Base-by-base conservation (phyloP, 2,329 filamentous ascomycete species). In the Colletotrichum sublineola region DNA sequence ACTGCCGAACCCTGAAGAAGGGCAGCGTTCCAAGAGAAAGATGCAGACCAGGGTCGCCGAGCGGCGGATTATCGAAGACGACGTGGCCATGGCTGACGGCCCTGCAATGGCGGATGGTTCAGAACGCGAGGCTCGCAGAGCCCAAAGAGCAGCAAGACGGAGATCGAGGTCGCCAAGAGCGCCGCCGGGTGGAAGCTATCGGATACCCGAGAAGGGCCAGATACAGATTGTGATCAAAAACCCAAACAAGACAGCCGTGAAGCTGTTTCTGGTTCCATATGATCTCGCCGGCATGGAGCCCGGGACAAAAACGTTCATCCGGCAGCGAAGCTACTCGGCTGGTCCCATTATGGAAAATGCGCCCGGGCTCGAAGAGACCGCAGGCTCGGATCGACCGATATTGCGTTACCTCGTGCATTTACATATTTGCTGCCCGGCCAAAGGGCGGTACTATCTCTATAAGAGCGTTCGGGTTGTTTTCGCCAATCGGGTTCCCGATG, bases 171-270 rank as follows among this genome's bases (percentile, higher is more conserved):
- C 80, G 1, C 78, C 78, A 12, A 81, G 78, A 81, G 90, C 92
- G 20, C 94, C 95, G 0, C 93, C 94, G 0, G 94, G 95, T 9
- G 96, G 96, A 46, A 94, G 93, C 78, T 99, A 98, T 80, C 92
- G 96, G 55, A 97, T 99, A 65, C 96, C 96, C 0, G 92, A 96
- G 78, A 93, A 95, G 80, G 96, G 96, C 0, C 96, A 98, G 81
- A 86, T 99, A 18, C 96, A 99, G 78, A 97, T 99, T 75, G 92
- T 99, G 74, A 94, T 99, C 80, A 98, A 98, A 81, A 99, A 98
- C 77, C 96, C 95, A 20, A 97, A 98, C 84, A 98, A 98, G 80
- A 98, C 96, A 4, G 96, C 96, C 1, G 96, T 98, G 67, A 98
- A 99, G 81, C 86, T 99, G 0, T 98, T 98, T 77, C 87, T 98